Percentiles rank a stretch among this genome's conserved stretches.
These are phyloP conservation scores for Puccinia coronata DNA, from an alignment of 1,284 basidiomycete genomes.

Conservation along the genomic window DNA sequence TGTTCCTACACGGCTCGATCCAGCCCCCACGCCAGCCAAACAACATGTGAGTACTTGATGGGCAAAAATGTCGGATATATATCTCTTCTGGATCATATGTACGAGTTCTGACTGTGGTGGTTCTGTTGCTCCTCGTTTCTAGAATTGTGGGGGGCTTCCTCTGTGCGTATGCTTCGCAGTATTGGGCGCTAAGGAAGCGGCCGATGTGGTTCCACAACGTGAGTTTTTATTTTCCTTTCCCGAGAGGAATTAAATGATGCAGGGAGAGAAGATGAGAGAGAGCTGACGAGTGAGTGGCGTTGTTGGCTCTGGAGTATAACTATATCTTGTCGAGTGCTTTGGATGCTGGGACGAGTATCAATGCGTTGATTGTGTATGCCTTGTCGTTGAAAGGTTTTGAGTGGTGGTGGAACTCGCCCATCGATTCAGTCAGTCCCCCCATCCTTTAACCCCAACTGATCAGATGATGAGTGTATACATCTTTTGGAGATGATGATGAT, in stretches of 20 bases:
- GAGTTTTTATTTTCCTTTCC: no score
- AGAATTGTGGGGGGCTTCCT: conserved; percentile 53
- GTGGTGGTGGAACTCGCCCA: conserved; percentile 40
- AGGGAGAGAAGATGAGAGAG: background rate
- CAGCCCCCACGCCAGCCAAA: conserved; percentile 41
- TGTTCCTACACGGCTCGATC: conserved; percentile 38
- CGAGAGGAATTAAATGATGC: background rate
- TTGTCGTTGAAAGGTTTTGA: conserved; percentile 46
- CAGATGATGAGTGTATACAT: no score
- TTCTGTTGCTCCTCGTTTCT: background rate
- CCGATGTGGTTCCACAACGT: conserved; percentile 56
- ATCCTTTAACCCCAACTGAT: no score
- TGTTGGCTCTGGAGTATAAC: conserved; percentile 50
- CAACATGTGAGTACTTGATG: conserved; percentile 36
- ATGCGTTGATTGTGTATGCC: conserved; percentile 56
- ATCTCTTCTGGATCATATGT: no score
- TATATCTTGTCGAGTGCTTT: conserved; percentile 54
- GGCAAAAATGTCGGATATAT: no score
- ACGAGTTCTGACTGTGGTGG: no score
- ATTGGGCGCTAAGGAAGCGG: conserved; percentile 54
- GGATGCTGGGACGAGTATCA: conserved; percentile 56
- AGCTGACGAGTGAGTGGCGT: background rate
- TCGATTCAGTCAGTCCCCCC: conserved; percentile 20
- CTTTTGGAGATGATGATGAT: no score
- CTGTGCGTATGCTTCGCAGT: conserved; percentile 54